Conservation (phyloP, 768 basidiomycete species). For the Cytidiella melzeri region DNA sequence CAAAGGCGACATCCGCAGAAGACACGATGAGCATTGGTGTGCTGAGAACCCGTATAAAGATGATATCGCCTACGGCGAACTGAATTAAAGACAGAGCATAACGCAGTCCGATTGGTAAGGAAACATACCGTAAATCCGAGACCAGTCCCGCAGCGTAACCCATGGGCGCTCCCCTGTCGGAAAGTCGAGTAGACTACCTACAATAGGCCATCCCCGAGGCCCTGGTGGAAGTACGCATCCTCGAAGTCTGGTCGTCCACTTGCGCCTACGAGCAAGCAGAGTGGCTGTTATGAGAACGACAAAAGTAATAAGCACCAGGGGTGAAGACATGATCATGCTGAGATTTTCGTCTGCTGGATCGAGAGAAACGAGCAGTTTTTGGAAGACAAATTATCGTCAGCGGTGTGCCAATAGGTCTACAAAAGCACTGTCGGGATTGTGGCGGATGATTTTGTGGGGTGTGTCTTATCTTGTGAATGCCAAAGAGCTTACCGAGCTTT, state of each 20-base stretch:
- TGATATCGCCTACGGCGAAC: not conserved
- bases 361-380: too few species aligned
- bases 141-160: constrained; percentile 16
- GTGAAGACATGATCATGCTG: too few species aligned
- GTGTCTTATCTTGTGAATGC: too few species aligned
- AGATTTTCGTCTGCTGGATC: too few species aligned
- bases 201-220: constrained; percentile 15
- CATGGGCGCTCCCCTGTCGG: constrained; percentile 9
- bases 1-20: constrained; percentile 28
- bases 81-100: not conserved
- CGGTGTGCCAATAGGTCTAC: too few species aligned
- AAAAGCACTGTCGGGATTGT: too few species aligned
- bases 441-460: too few species aligned
- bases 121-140: constrained; percentile 11
- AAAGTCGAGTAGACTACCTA: constrained; percentile 20
- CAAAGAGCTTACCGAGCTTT: too few species aligned
- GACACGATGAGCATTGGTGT: constrained; percentile 32
- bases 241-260: not conserved
- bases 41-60: constrained; percentile 15
- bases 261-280: not conserved
- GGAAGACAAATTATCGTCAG: too few species aligned
- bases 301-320: too few species aligned
- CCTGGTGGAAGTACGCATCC: constrained; percentile 14
- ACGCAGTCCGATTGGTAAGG: not conserved
- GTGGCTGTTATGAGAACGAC: too few species aligned